Base-by-base conservation (phyloP, 192 early-diverging fungal species). In the Coemansia sp. region DNA sequence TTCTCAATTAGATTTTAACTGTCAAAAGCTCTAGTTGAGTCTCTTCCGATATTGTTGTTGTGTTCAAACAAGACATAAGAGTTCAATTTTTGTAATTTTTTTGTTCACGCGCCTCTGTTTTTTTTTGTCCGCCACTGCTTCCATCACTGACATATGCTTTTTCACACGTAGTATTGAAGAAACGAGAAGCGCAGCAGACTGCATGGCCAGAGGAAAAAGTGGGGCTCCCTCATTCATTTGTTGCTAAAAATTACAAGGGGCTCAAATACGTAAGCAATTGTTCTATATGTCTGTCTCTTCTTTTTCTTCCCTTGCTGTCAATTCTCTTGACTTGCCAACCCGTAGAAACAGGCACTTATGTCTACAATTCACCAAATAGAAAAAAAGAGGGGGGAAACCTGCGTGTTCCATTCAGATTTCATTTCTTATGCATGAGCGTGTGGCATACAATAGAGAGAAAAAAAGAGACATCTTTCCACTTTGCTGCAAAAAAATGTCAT, bases 381-480 rank as follows among this genome's bases (percentile, higher is more conserved):
- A 60, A 16, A 60, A 18, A 27, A 27, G 27, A 27, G 24, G 27
- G 27, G 27, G 27, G 16, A 15, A 18, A 9, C 13, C 57, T 60
- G 57, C 57, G 53, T 31, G 53, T 33, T 57, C 53, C 27, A 27
- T 27, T 27, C 57, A 57, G 53, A 57, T 57, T 57, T 57, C 53
- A 60, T 60, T 60, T 60, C 57, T 15, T 24, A 60, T 60, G 57
- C 57, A 60, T 60, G 6, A 31, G 31, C 50, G 50, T 20, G 50
- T 53, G 27, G 27, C 50, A 53, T 8, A 60, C 29, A 33, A 60
- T 31, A 57, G 27, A 57, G 27, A 13, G 10, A 36, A 34, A 60
- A 13, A 60, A 60, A 50, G 49, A 50, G 49, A 50, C 49, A 50
- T 50, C 49, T 50, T 50, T 50, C 49, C 49, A 50, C 49, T 20